Evolutionary conservation across 257 asterid genomes (phyloP).

Genomic region (Solanum piurae): DNA sequence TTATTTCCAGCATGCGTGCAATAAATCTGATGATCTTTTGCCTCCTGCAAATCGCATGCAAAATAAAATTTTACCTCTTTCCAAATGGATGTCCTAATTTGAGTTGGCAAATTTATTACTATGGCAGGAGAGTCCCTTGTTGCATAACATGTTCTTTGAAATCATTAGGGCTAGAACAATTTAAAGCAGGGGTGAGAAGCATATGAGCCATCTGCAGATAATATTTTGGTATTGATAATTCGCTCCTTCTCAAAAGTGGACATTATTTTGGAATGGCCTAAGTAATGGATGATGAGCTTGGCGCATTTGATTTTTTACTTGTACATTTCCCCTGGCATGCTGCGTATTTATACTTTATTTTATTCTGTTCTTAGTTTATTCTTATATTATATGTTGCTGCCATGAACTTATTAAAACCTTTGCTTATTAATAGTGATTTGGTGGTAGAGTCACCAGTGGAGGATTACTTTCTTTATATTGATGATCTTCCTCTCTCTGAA

Average conservation of each 20-base stretch:
- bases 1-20: background rate
- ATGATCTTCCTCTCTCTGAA: constrained; percentile 60
- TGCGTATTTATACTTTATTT: background rate
- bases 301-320: background rate
- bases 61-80: background rate
- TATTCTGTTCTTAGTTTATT: background rate
- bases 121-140: background rate
- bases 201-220: background rate
- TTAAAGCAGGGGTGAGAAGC: background rate
- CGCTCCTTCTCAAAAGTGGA: background rate
- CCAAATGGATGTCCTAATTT: background rate
- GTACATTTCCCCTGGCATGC: background rate
- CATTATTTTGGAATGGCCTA: background rate
- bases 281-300: background rate
- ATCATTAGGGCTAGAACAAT: background rate
- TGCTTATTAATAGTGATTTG: constrained; percentile 44
- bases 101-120: background rate
- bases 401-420: background rate
- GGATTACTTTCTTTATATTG: constrained; percentile 77
- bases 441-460: constrained; percentile 87
- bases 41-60: background rate
- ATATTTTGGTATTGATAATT: background rate
- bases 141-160: background rate
- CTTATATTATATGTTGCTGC: background rate
- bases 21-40: background rate